Evolutionary conservation across 1,139 yeast species (phyloP).

Genomic region (Pichia sp.): DNA sequence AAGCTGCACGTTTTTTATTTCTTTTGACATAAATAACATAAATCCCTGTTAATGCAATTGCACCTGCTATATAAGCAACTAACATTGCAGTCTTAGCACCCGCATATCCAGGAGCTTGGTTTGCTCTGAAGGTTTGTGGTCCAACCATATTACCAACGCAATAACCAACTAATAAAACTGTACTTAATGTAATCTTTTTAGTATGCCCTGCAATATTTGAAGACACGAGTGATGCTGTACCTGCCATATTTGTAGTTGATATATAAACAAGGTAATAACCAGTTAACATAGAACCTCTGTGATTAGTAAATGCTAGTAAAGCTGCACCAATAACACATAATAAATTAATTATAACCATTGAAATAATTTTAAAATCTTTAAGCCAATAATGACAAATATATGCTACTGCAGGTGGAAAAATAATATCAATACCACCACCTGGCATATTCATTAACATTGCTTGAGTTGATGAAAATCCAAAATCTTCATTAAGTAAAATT

Average conservation of each 20-base stretch:
- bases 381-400: slow-evolving; percentile 29
- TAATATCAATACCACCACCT: slow-evolving; percentile 34
- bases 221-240: slow-evolving; percentile 30
- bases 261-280: slow-evolving; percentile 35
- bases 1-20: slow-evolving; percentile 23
- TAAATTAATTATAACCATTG: slow-evolving; percentile 12
- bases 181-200: slow-evolving; percentile 41
- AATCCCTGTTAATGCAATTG: slow-evolving; percentile 16
- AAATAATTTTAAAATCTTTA: slow-evolving; percentile 16
- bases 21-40: slow-evolving; percentile 18
- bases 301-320: slow-evolving; percentile 12
- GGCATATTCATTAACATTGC: slow-evolving; percentile 34
- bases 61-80: slow-evolving; percentile 20
- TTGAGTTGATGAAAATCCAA: slow-evolving; percentile 27
- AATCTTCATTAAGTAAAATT: slow-evolving; percentile 34
- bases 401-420: slow-evolving; percentile 30
- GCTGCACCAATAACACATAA: slow-evolving; percentile 14
- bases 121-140: slow-evolving; percentile 40
- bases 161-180: slow-evolving; percentile 47
- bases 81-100: slow-evolving; percentile 35
- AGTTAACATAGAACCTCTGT: slow-evolving; percentile 34
- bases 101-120: slow-evolving; percentile 38
- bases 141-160: slow-evolving; percentile 62
- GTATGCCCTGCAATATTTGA: slow-evolving; percentile 53
- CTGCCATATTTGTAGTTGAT: slow-evolving; percentile 30